These are phyloP conservation scores for Euphorbia lathyris DNA, from an alignment of 345 rosid species.

Conservation along the genomic window DNA sequence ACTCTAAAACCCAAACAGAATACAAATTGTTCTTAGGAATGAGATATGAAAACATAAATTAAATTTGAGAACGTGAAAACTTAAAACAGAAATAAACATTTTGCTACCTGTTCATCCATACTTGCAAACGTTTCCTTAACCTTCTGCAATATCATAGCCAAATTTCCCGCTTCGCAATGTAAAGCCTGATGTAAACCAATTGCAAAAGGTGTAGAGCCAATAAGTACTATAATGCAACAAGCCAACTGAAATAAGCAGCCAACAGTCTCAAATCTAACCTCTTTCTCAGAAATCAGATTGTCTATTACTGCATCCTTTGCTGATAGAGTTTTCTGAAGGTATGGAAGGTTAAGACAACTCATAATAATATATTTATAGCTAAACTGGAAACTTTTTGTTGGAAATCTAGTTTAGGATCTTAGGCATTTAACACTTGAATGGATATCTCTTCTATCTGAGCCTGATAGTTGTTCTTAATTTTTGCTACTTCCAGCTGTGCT, in stretches of 20 bases:
- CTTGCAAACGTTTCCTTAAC: conserved; percentile 50
- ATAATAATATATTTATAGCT: conserved; percentile 17
- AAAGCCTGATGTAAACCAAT: conserved; percentile 42
- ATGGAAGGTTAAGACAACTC: conserved; percentile 48
- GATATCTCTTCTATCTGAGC: conserved; percentile 73
- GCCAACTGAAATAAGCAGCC: conserved; percentile 11
- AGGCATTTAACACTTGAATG: conserved; percentile 16
- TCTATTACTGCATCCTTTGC: conserved; percentile 59
- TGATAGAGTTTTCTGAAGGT: conserved; percentile 65
- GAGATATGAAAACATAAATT: background rate
- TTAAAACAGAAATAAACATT: conserved; percentile 17
- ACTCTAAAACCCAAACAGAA: too few species aligned
- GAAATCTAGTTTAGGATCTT: background rate
- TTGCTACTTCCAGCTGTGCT: conserved; percentile 48
- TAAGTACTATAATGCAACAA: conserved; percentile 10
- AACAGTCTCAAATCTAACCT: conserved; percentile 40
- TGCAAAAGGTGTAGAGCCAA: conserved; percentile 18
- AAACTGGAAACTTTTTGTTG: conserved; percentile 10
- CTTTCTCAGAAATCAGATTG: conserved; percentile 62
- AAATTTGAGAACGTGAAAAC: conserved; percentile 5
- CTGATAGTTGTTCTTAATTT: conserved; percentile 35
- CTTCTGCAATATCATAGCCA: conserved; percentile 49
- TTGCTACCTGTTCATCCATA: conserved; percentile 70
- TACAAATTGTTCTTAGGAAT: background rate
- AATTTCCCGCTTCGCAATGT: conserved; percentile 51